Base-by-base conservation (phyloP, 2,329 filamentous ascomycete species). In the Pseudogymnoascus sp. region DNA sequence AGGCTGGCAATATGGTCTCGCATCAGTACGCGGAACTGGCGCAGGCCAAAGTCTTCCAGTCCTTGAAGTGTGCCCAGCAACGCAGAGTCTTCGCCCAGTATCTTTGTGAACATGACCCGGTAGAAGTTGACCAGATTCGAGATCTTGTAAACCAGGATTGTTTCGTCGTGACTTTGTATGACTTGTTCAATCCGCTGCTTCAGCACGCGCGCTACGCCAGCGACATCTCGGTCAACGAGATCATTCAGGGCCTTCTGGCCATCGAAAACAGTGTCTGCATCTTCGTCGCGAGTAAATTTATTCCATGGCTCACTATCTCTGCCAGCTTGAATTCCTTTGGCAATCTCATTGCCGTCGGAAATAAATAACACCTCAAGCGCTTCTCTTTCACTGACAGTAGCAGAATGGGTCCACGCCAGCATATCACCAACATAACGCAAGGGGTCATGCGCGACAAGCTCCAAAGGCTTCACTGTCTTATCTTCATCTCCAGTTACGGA, bases 371-470 rank as follows among this genome's bases (percentile, higher is more conserved):
- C 86, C 73, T 97, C 93, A 5, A 99, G 80, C 0, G 92, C 92
- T 74, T 99, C 94, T 61, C 90, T 84, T 74, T 99, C 94, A 33
- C 93, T 95, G 0, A 99, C 94, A 0, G 93, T 88, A 2, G 92
- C 90, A 0, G 94, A 96, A 73, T 99, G 94, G 5, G 89, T 86
- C 94, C 94, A 99, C 4, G 94, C 94, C 12, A 99, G 82, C 92
- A 99, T 99, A 72, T 99, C 94, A 61, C 94, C 92, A 2, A 95
- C 86, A 73, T 97, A 97, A 19, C 94, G 86, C 26, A 97, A 77
- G 1, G 91, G 88, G 71, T 99, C 94, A 72, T 97, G 93, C 0
- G 94, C 93, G 10, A 88, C 89, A 69, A 97, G 84, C 72, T 99
- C 93, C 66, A 99, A 99, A 0, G 94, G 93, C 72, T 97, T 97